A percentile compares a stretch with the other conserved stretches of the same genome.
Evolutionary conservation across 495 filamentous ascomycete genomes (phyloP).

Genomic region (Podospora australis): DNA sequence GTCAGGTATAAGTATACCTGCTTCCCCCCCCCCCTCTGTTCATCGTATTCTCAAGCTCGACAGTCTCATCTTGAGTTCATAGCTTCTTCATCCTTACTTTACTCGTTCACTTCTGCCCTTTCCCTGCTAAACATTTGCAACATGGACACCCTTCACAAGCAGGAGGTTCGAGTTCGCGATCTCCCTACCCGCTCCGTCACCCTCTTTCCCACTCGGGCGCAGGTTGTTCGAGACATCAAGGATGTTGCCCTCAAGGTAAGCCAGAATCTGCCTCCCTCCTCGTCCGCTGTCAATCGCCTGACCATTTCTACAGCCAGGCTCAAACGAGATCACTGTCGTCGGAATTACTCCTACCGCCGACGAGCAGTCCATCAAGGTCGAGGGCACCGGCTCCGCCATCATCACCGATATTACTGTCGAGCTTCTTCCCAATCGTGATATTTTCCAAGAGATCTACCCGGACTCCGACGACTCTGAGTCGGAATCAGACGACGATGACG

Average conservation of each 20-base stretch:
- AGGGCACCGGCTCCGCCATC: slow-evolving; percentile 54
- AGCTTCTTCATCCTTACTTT: too few relatives aligned
- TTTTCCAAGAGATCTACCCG: slow-evolving; percentile 51
- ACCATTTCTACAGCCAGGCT: slow-evolving; percentile 43
- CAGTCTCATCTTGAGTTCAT: too few relatives aligned
- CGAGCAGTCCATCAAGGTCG: slow-evolving; percentile 63
- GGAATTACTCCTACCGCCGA: slow-evolving; percentile 61
- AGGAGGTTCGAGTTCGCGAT: slow-evolving; percentile 46
- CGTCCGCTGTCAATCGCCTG: neutral
- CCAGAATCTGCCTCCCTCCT: neutral
- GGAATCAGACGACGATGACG: slow-evolving; percentile 25
- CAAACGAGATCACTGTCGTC: slow-evolving; percentile 58
- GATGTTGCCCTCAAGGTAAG: slow-evolving; percentile 51
- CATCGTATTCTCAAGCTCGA: too few relatives aligned
- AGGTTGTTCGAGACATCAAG: slow-evolving; percentile 57
- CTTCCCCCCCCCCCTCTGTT: too few relatives aligned
- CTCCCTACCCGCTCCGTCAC: slow-evolving; percentile 55
- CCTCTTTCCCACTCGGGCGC: slow-evolving; percentile 54
- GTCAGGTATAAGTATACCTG: slow-evolving; percentile 19
- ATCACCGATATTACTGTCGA: slow-evolving; percentile 64
- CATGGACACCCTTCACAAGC: slow-evolving; percentile 31
- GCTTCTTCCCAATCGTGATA: slow-evolving; percentile 52
- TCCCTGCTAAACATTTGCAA: neutral
- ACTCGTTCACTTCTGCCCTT: too few relatives aligned
- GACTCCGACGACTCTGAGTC: slow-evolving; percentile 39